Conservation (phyloP, 108 stramenopile genomes). For the Hondaea fermentalgiana region DNA sequence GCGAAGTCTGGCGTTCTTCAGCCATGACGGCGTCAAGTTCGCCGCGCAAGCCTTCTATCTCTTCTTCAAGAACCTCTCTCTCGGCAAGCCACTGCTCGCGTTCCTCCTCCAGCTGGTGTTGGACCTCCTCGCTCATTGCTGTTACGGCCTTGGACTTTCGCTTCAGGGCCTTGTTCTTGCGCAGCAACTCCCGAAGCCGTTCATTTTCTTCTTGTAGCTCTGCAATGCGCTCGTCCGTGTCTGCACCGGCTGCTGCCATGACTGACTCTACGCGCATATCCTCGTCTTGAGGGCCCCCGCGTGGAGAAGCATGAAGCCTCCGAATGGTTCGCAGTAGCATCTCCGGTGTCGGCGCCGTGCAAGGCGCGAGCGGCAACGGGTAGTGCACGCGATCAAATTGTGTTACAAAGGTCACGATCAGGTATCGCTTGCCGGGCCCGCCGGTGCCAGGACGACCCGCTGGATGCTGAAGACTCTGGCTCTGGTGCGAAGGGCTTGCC, state of each 20-base stretch:
- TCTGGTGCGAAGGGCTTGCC: not conserved
- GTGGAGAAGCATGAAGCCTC: not conserved
- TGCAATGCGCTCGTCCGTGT: not conserved
- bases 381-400: slow-evolving; percentile 58
- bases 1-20: not conserved
- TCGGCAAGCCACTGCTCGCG: not conserved
- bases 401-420: slow-evolving; percentile 49
- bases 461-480: not conserved
- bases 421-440: slow-evolving; percentile 20
- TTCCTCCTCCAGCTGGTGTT: not conserved
- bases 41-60: not conserved
- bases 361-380: slow-evolving; percentile 44
- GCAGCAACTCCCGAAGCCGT: not conserved
- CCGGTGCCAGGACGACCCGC: not conserved
- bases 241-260: not conserved
- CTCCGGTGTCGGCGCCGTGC: slow-evolving; percentile 4
- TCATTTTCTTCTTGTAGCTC: not conserved
- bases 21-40: not conserved
- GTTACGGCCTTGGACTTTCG: not conserved
- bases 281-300: not conserved
- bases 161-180: not conserved
- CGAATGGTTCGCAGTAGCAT: slow-evolving; percentile 7
- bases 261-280: not conserved
- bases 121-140: not conserved
- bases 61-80: not conserved